Evolutionary conservation across 192 early-diverging fungal species (phyloP), one percentile per base, ranked within the genome.

Genomic region (Jimgerdemannia lactiflua): DNA sequence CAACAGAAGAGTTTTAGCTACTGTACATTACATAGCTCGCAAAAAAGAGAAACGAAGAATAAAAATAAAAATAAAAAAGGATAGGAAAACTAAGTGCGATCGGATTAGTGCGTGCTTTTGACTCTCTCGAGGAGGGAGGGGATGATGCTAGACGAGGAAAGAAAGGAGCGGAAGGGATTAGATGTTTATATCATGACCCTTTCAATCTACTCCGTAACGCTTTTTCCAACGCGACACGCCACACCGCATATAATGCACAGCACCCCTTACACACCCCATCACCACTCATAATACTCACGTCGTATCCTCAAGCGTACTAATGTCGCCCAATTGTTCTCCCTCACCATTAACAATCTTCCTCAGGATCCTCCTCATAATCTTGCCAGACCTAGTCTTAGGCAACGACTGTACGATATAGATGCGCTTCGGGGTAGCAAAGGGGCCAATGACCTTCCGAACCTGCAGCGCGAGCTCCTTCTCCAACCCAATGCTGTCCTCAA

Each of bases 311-410:
- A 98, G 80, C 17, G 97, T 97, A 19, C 86, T 89, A 75, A 94
- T 85, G 77, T 98, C 97, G 72, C 97, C 97, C 7, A 99, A 82
- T 77, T 93, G 90, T 78, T 92, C 90, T 4, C 90, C 81, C 75
- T 99, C 95, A 73, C 89, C 88, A 44, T 87, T 94, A 71, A 97
- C 93, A 68, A 96, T 90, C 91, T 99, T 98, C 79, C 96, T 86
- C 84, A 99, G 85, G 73, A 99, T 92, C 67, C 97, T 89, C 64
- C 97, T 89, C 93, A 99, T 97, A 79, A 99, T 95, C 87, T 99
- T 99, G 69, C 97, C 97, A 43, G 91, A 93, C 40, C 96, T 90
- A 39, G 97, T 99, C 89, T 99, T 98, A 79, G 97, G 96, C 72
- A 98, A 86, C 82, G 96, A 96, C 29, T 86, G 86, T 4, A 94